Conservation (phyloP, 2,329 filamentous ascomycete species). For the Penicillium sp. region DNA sequence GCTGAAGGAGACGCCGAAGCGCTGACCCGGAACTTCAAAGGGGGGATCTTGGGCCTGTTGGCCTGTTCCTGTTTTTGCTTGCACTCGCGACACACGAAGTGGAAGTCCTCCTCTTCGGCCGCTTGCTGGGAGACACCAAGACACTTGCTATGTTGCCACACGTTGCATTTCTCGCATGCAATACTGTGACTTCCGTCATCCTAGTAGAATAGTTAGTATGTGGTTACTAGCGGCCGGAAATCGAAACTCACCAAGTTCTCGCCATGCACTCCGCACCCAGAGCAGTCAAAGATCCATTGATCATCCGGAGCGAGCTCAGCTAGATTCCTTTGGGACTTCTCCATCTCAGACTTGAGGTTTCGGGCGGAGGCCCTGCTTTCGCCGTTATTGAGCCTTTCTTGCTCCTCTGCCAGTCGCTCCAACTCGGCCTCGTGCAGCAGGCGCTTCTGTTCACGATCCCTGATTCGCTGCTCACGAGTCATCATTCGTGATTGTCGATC, state of each 20-base stretch:
- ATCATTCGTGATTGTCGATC: constrained; percentile 78
- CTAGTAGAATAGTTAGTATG: constrained; percentile 37
- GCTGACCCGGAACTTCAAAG: constrained; percentile 59
- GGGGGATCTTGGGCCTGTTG: constrained; percentile 62
- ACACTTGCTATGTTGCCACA: constrained; percentile 97
- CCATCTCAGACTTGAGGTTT: constrained; percentile 78
- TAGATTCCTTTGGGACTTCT: constrained; percentile 74
- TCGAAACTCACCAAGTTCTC: constrained; percentile 64
- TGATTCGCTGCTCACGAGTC: constrained; percentile 81
- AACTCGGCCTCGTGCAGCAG: constrained; percentile 83
- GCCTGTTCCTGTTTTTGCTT: constrained; percentile 65
- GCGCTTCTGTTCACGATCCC: constrained; percentile 81
- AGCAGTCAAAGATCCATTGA: constrained; percentile 92
- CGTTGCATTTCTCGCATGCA: constrained; percentile 88
- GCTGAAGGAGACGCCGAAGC: constrained; percentile 51
- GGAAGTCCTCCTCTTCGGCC: constrained; percentile 82
- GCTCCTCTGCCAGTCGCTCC: constrained; percentile 74
- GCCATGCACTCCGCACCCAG: constrained; percentile 82
- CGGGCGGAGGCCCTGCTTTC: constrained; percentile 72
- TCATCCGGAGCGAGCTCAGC: constrained; percentile 74
- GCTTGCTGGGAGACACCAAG: constrained; percentile 75
- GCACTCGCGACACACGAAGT: constrained; percentile 81
- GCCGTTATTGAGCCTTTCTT: constrained; percentile 59
- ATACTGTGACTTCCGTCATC: constrained; percentile 94
- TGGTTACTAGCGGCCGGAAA: neutral